Evolutionary conservation across 176 grass and related monocot genomes (phyloP), one percentile per base, ranked within the genome.

Genomic region (Oryza glaberrima): DNA sequence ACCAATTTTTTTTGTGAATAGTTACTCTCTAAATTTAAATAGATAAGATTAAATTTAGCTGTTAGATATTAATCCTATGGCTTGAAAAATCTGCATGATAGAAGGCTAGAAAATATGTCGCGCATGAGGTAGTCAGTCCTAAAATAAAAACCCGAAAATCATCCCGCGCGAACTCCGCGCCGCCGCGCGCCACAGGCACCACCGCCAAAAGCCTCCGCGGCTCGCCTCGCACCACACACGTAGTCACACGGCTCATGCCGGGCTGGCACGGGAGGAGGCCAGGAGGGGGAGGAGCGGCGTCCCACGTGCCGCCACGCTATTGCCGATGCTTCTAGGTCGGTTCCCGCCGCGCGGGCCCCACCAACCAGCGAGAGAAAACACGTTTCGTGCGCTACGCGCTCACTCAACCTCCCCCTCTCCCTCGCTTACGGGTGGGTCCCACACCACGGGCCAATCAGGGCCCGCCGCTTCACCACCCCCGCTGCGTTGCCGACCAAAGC

Each of bases 311-410:
- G 40, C 47, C 2, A n/a, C 49, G 60, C 13, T 10, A 75, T 87
- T 43, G 30, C 79, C 68, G 73, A 73, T 52, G 64, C 63, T 76
- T 83, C 80, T 45, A 80, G 84, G 84, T 90, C 80, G 84, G 89
- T 80, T 87, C 80, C 38, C 47, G 17, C 28, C n/a, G 2, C 14
- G 68, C 69, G 73, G 83, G 88, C 20, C 88, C 87, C 36, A 15
- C 58, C 5, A 36, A 17, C 56, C 76, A 49, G 32, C 79, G 48
- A 11, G 40, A 11, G 4, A 16, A 79, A 16, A 79, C 88, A 83
- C 80, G 88, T 83, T 80, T 70, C 88, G 75, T 75, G 84, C 58
- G 4, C 75, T 17, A 1, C 10, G 30, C 63, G 70, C 6, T 26
- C 30, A 87, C 84, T 9, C 80, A 9, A 83, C 46, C 46, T 20